Base-by-base conservation (phyloP, 176 grass and related monocot species). In the Musa schizocarpa region DNA sequence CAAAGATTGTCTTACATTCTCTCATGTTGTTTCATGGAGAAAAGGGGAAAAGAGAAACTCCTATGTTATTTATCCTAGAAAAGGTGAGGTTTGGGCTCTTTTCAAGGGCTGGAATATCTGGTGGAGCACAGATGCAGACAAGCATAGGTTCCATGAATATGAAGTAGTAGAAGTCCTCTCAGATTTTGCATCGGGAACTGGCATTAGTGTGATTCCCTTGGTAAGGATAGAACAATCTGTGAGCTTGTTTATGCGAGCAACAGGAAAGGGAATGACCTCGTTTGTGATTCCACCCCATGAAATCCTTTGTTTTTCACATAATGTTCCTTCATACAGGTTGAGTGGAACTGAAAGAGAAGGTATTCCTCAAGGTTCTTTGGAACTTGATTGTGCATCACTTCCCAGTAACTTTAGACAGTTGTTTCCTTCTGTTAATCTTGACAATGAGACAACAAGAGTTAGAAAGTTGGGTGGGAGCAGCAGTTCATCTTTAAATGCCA, bases 381-480 rank as follows among this genome's bases (percentile, higher is more conserved):
- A 96, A 86, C 89, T 96, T 81, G 93, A 96, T 80, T 81, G 85
- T 63, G 89, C 87, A 71, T 82, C 87, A 2, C 87, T 96, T 64
- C 89, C 93, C 24, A 22, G 63, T 59, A 84, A 96, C 62, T 72
- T 88, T 9, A 82, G 81, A 68, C 81, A 76, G 72, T 81, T 80
- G 65, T 96, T 92, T 81, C 23, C 73, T 81, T 92, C 79, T 65
- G 81, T 85, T 78, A 74, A 69, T 81, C 87, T 77, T 49, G 75
- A 89, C 78, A 85, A 63, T 68, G 81, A 51, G 29, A 66, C 79
- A 48, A 74, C 56, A 16, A 80, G 71, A 75, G 70, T 13, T 77
- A 69, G 75, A 67, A 79, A 74, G 29, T 53, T 55, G 54, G 69
- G 52, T 61, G 66, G 14, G 49, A 69, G 13, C 34, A 50, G 16